A percentile compares a stretch with the other conserved stretches of the same genome.
Conservation (phyloP, 768 basidiomycete genomes). For the Leucocoprinus sp. region DNA sequence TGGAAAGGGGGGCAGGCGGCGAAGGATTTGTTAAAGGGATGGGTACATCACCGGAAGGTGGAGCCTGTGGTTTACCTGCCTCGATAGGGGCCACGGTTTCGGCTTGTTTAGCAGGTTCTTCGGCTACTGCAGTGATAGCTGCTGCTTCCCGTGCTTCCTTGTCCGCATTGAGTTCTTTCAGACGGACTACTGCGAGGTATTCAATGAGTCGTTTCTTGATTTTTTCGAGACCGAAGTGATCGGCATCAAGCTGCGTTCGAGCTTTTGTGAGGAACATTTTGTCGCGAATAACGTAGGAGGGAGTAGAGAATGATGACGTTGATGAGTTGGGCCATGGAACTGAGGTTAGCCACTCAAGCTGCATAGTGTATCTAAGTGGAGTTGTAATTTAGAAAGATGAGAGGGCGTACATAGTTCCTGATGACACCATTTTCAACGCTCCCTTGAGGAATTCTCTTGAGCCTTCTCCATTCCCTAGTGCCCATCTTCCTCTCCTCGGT, state of each 20-base stretch:
- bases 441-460: slow-evolving; percentile 83
- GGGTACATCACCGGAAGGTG: too few relatives aligned
- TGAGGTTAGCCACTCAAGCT: slow-evolving; percentile 82
- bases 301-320: slow-evolving; percentile 14
- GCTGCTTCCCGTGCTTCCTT: too few relatives aligned
- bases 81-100: too few relatives aligned
- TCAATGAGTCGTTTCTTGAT: slow-evolving; percentile 90
- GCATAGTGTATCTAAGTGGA: too few relatives aligned
- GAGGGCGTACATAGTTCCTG: slow-evolving; percentile 59
- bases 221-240: slow-evolving; percentile 91
- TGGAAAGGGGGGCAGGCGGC: too few relatives aligned
- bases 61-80: too few relatives aligned
- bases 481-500: slow-evolving; percentile 80
- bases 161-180: too few relatives aligned
- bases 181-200: too few relatives aligned
- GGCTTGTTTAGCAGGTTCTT: too few relatives aligned
- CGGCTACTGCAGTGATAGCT: too few relatives aligned
- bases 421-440: slow-evolving; percentile 90
- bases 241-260: slow-evolving; percentile 74
- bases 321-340: slow-evolving; percentile 71
- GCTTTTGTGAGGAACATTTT: slow-evolving; percentile 66
- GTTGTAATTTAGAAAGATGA: slow-evolving; percentile 5
- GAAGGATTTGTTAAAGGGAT: too few relatives aligned
- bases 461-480: slow-evolving; percentile 72
- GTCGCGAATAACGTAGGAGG: too few relatives aligned